Evolutionary conservation across 768 basidiomycete species (phyloP), one percentile per base, ranked within the genome.

Genomic region (Termitomyces sp.): DNA sequence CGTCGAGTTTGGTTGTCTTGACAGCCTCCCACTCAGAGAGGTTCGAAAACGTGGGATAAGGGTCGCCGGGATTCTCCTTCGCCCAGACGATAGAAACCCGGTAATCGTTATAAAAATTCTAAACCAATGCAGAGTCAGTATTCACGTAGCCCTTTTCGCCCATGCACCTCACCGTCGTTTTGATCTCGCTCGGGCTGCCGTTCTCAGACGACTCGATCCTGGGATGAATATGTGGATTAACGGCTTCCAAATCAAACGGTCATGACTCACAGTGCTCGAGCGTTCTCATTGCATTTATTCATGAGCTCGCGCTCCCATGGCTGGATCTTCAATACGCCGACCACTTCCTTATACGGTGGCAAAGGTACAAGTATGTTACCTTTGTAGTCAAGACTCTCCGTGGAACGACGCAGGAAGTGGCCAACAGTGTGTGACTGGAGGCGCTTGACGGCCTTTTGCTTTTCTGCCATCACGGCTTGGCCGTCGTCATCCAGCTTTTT

Each of bases 401-500:
- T 56, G 0, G 54, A 58, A 7, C 59, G 42, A 3, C 54, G 52
- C n/a, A 64, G 51, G 34, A 64, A 53, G 28, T 58, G 51, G 1
- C 61, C 59, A 1, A 4, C 1, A 12, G 51, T 39, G 6, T 62
- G 45, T 4, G 13, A 29, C 44, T 62, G 63, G 26, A 64, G 56
- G 3, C 54, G 56, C 22, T 47, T 48, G 5, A 63, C 57, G 2
- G 29, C 9, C 24, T 46, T 29, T 2, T 48, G 3, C 42, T 58
- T 56, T 28, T 41, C 51, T 15, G 8, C 28, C 0, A 34, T 55
- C 5, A 54, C 8, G 1, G 37, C 39, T 7, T 36, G 41, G n/a
- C 63, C 59, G 28, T 64, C 56, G 26, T 64, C 59, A 10, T 62
- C 61, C 2, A 62, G 26, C 9, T 58, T 64, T 39, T 58, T 62